Base-by-base conservation (phyloP, 805 yeast species). In the Yarrowia divulgata region DNA sequence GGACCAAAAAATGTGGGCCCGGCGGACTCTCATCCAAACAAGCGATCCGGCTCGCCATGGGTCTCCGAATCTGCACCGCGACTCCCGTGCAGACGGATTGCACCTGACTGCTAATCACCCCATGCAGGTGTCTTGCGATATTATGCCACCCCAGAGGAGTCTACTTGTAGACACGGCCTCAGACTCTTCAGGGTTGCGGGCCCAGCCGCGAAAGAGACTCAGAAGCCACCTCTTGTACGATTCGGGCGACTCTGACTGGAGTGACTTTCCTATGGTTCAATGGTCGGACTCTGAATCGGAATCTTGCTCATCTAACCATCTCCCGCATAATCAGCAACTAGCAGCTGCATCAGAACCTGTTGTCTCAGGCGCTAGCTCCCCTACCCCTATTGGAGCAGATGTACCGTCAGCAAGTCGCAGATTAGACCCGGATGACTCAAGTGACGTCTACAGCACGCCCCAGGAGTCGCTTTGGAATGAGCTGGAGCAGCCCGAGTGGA, bases 301-400 rank as follows among this genome's bases (percentile, higher is more conserved):
- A 3, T 14, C 23, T 8, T 8, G 46, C 12, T n/a, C 23, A n/a
- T 43, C 46, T 23, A 2, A 8, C 23, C 23, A 9, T 23, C 40
- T 8, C 40, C 16, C 23, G 55, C 55, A 50, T 50, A 50, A 50
- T 50, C 55, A 16, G 23, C 39, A 8, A 9, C 32, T 32, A 16
- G 37, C 54, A 16, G 37, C 54, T 49, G 37, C 54, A 32, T 37
- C 37, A 32, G 37, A 43, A 18, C 12, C 54, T 14, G 54, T 18
- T 50, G 55, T 50, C 55, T 50, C 40, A 34, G 55, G 34, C n/a
- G 40, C 29, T 23, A 23, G 29, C 29, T 12, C 55, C 8, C 7
- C 40, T 4, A 23, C 23, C 55, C 55, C 40, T n/a, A 50, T 50
- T 34, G 40, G 55, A 50, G 9, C 55, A 34, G 40, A 50, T 34